These are phyloP conservation scores for Kazachstania taianensis DNA, from an alignment of 805 yeast genomes.

Conservation along the genomic window DNA sequence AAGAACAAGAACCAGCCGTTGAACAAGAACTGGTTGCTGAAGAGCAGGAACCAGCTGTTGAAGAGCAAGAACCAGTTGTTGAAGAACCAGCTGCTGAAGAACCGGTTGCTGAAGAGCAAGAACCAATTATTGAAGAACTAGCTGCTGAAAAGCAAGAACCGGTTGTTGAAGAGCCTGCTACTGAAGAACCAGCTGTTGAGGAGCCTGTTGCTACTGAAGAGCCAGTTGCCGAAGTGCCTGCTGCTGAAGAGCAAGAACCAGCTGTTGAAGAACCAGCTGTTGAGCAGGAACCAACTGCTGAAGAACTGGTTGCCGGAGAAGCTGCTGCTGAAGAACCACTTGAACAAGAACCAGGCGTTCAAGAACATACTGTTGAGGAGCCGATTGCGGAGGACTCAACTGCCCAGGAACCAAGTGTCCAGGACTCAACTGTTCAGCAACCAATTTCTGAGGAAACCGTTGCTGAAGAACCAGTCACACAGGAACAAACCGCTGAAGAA, in stretches of 20 bases:
- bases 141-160: slow-evolving; percentile 7
- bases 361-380: slow-evolving; percentile 1
- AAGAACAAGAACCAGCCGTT: slow-evolving; percentile 4
- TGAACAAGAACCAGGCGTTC: slow-evolving; percentile 1
- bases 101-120: slow-evolving; percentile 5
- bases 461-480: slow-evolving; percentile 7
- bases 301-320: slow-evolving; percentile 1
- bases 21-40: slow-evolving; percentile 16
- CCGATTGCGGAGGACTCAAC: slow-evolving; percentile 1
- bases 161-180: slow-evolving; percentile 18
- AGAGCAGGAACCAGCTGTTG: slow-evolving; percentile 2
- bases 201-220: slow-evolving; percentile 1
- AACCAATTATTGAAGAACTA: slow-evolving; percentile 6
- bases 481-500: slow-evolving; percentile 7
- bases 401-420: slow-evolving; percentile 5
- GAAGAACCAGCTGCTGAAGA: slow-evolving; percentile 18
- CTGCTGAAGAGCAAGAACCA: slow-evolving; percentile 4
- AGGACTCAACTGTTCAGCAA: slow-evolving; percentile 2
- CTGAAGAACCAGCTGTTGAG: not conserved
- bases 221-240: slow-evolving; percentile 2
- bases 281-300: not conserved
- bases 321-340: slow-evolving; percentile 1
- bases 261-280: slow-evolving; percentile 5
- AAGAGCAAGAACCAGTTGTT: slow-evolving; percentile 21
- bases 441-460: slow-evolving; percentile 8